These are phyloP conservation scores for Sclerotinia subarctica DNA, from an alignment of 2,329 filamentous ascomycete species.

Conservation along the genomic window DNA sequence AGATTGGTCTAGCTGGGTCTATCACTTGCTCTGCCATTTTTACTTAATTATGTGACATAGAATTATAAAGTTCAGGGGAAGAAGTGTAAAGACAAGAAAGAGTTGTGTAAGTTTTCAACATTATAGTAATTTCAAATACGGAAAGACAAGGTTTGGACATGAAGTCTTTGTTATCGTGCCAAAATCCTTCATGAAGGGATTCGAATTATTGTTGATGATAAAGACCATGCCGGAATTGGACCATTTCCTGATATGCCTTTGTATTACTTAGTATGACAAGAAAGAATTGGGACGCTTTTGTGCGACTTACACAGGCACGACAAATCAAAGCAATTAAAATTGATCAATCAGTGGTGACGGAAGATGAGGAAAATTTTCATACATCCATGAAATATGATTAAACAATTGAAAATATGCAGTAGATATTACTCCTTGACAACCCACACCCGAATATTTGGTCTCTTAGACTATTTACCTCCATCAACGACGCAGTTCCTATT, in stretches of 20 bases:
- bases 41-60: neutral
- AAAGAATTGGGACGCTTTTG: neutral
- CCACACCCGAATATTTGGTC: too few relatives aligned
- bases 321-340: too few relatives aligned
- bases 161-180: neutral
- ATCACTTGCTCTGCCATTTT: constrained; percentile 6
- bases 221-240: neutral
- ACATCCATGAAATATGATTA: neutral
- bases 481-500: constrained; percentile 40
- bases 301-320: neutral
- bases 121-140: neutral
- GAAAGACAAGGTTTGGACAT: neutral
- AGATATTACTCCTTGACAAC: too few relatives aligned
- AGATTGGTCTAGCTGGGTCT: neutral
- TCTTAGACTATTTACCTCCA: too few relatives aligned
- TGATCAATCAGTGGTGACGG: neutral
- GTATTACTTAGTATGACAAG: neutral
- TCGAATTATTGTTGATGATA: neutral
- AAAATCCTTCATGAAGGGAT: neutral
- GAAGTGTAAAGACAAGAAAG: neutral
- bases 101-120: neutral
- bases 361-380: neutral
- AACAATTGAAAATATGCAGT: neutral
- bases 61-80: fast-evolving
- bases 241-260: constrained; percentile 1